Base-by-base conservation (phyloP, 257 asterid genomes). In the Solanum pimpinellifolium region DNA sequence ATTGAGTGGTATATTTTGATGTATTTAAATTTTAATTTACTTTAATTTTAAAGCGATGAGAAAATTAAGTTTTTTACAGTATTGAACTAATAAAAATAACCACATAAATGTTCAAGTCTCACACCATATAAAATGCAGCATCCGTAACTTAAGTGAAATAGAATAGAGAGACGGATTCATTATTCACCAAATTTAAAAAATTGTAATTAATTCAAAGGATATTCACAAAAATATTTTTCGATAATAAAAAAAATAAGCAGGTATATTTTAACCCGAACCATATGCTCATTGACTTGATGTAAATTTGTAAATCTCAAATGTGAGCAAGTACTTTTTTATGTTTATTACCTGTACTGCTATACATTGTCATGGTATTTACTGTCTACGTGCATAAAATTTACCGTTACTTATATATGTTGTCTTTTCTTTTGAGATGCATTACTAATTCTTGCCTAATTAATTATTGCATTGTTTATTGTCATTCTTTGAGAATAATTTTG, bases 91-190 rank as follows among this genome's bases (percentile, higher is more conserved):
- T 60, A 23, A 62, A 60, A 23, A 4, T 60, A 23, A 59, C 1
- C 27, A 59, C 5, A 8, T 6, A 59, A 60, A 37, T 37, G 7
- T 37, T 5, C 39, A 37, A 37, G 39, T 1, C 39, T 6, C 39
- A 35, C 7, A 1, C 7, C 39, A 35, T 35, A 37, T 37, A 37
- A 37, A 37, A 0, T 0, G 0, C 7, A 37, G 1, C 39, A 7
- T 37, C 2, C 29, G 7, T 37, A 37, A 37, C 7, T 37, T 37
- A 37, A 37, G 2, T 5, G 39, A 0, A 37, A 6, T 5, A 37
- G 39, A 5, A 37, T 37, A 37, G 39, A 37, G 1, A 37, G 39
- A 37, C 7, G 7, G 7, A 37, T 37, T 37, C 7, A 37, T 37
- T 37, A 37, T 37, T 6, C 2, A 6, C 7, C 1, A 37, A 37